Conservation (phyloP, 1,284 basidiomycete genomes). For the Gymnopus androsaceus region DNA sequence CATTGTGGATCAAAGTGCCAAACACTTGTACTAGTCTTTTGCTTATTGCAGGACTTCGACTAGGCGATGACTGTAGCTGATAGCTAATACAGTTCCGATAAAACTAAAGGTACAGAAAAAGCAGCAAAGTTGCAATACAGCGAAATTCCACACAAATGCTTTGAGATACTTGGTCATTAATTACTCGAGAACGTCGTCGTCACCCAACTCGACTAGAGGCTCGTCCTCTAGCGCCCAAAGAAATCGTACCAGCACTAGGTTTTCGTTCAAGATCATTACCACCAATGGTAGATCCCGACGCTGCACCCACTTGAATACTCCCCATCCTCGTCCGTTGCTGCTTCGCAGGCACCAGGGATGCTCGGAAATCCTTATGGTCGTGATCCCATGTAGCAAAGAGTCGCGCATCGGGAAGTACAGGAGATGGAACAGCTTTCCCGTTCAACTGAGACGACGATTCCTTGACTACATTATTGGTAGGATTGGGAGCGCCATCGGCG, state of each 20-base stretch:
- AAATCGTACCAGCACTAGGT: constrained; percentile 8
- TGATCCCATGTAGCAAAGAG: constrained; percentile 77
- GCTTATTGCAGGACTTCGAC: too few relatives aligned
- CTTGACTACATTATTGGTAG: constrained; percentile 42
- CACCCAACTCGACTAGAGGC: constrained; percentile 4
- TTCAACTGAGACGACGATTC: constrained; percentile 32
- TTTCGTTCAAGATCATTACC: constrained; percentile 4
- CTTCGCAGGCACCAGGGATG: constrained; percentile 37
- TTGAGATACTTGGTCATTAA: too few relatives aligned
- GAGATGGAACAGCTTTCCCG: constrained; percentile 31
- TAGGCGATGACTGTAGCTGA: too few relatives aligned
- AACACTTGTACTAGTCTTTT: too few relatives aligned
- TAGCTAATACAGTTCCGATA: too few relatives aligned
- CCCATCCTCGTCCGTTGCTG: constrained; percentile 27
- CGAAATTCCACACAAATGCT: not conserved
- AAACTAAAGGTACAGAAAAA: not conserved
- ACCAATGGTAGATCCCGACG: not conserved
- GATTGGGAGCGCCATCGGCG: constrained; percentile 29
- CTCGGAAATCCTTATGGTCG: constrained; percentile 62
- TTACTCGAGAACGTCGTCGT: not conserved
- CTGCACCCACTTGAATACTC: constrained; percentile 22
- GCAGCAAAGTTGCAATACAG: not conserved
- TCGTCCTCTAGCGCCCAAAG: not conserved
- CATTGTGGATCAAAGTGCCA: too few relatives aligned
- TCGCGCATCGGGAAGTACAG: constrained; percentile 63